phyloP scores from a whole-genome alignment of 73 alveolate genomes.

The Stentor roeselii region DNA sequence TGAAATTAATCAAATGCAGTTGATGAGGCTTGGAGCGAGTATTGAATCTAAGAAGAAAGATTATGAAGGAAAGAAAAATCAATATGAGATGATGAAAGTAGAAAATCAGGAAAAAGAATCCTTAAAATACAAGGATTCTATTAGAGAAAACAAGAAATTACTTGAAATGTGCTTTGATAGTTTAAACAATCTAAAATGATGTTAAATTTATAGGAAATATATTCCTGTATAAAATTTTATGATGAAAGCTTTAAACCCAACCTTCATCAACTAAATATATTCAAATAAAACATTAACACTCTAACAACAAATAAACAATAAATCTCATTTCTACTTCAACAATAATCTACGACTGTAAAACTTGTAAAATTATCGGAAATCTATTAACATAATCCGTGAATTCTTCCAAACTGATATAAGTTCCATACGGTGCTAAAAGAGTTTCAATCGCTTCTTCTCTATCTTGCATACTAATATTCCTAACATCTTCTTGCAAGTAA shows the following conservation, averaged over 20 bases:
- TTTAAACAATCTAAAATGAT: too few relatives aligned
- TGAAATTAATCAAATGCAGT: not conserved
- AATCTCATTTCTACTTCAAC: too few relatives aligned
- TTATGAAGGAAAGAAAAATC: not conserved
- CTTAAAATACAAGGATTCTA: not conserved
- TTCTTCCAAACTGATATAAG: not conserved
- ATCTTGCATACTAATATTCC: not conserved
- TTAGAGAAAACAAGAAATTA: not conserved
- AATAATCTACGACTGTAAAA: too few relatives aligned
- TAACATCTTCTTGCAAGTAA: not conserved
- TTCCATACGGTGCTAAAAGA: not conserved
- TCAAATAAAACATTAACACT: too few relatives aligned
- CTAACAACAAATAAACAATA: too few relatives aligned
- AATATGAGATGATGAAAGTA: not conserved
- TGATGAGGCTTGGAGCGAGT: not conserved
- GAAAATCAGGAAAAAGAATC: not conserved
- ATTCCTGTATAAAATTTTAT: too few relatives aligned
- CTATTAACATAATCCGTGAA: not conserved
- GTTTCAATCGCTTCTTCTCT: conserved; percentile 24
- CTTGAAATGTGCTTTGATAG: not conserved
- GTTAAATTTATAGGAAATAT: not conserved
- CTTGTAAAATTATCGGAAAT: not conserved
- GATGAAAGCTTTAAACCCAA: not conserved
- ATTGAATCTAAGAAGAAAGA: not conserved
- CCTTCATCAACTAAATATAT: not conserved